A percentile compares a stretch with the other conserved stretches of the same genome.
Evolutionary conservation across 345 rosid species (phyloP).

Genomic region (Odontarrhena argentea): DNA sequence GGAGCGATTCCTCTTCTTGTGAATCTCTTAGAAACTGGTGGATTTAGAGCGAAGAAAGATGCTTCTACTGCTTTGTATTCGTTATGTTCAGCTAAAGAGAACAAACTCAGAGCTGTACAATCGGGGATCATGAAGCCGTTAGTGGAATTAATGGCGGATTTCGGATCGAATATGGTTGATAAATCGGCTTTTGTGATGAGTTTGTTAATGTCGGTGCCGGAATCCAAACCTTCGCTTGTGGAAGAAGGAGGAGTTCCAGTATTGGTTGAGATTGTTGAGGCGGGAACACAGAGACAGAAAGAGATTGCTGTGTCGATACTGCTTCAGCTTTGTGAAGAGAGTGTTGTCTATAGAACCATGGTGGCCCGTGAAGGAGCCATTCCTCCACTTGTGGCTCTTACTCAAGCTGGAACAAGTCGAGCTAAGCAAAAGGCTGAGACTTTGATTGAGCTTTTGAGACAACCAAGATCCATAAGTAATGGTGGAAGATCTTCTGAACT

Average conservation of each 20-base stretch:
- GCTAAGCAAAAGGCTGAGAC: slow-evolving; percentile 88
- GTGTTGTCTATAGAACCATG: slow-evolving; percentile 60
- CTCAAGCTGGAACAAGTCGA: slow-evolving; percentile 86
- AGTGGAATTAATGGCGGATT: slow-evolving; percentile 93
- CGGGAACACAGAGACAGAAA: slow-evolving; percentile 84
- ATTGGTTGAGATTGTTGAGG: slow-evolving; percentile 85
- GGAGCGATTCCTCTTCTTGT: slow-evolving; percentile 82
- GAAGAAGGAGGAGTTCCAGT: slow-evolving; percentile 94
- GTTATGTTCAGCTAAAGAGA: slow-evolving; percentile 75
- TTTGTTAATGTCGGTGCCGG: slow-evolving; percentile 55
- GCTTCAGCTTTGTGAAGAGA: slow-evolving; percentile 73
- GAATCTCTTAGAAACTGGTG: slow-evolving; percentile 66
- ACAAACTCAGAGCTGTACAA: slow-evolving; percentile 77
- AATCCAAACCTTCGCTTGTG: slow-evolving; percentile 71
- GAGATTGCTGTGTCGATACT: slow-evolving; percentile 77
- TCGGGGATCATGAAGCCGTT: slow-evolving; percentile 81
- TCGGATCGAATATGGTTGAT: slow-evolving; percentile 94
- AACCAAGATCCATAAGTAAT: slow-evolving; percentile 77
- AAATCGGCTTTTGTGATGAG: slow-evolving; percentile 82
- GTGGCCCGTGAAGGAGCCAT: slow-evolving; percentile 95
- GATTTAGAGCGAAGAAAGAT: slow-evolving; percentile 83
- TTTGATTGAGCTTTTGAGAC: slow-evolving; percentile 77
- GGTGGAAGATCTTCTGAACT: slow-evolving; percentile 55
- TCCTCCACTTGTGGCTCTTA: slow-evolving; percentile 81
- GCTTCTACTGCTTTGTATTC: slow-evolving; percentile 91